Evolutionary conservation across 257 asterid species (phyloP), one percentile per base, ranked within the genome.

Genomic region (Plectranthus barbatus): DNA sequence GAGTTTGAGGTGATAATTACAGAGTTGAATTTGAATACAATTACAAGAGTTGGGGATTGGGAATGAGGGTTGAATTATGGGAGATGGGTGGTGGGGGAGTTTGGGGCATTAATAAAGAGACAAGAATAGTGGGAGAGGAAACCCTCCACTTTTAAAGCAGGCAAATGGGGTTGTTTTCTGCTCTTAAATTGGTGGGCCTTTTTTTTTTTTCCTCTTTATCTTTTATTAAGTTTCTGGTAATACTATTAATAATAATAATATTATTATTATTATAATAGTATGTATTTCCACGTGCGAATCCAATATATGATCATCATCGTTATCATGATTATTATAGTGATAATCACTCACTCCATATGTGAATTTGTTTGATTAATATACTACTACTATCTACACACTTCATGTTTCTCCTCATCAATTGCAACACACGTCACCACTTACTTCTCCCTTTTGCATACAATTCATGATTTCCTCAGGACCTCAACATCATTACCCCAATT

Each of bases 161-260:
- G 62, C 72, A 57, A 72, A 56, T 71, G 77, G 80, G 77, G 72
- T 37, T 71, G 77, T 72, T 71, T 62, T 58, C 73, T 51, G 14
- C 31, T 52, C 58, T 56, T 46, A 62, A 58, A 57, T 63, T 39
- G n/a, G 69, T 65, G 75, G 81, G 64, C 69, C 77, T 59, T 39
- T 21, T 40, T 33, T 26, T 76, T 39, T 21, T 40, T 33, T 26
- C 72, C 74, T 63, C 50, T 19, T 56, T 7, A 14, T 11, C 45
- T 36, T 36, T 44, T 29, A 0, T 24, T 11, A 7, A 13, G 8
- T 51, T 14, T 51, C 50, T n/a, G n/a, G n/a, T n/a, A n/a, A n/a
- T n/a, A n/a, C n/a, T n/a, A n/a, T n/a, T n/a, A n/a, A n/a, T n/a
- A n/a, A n/a, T n/a, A n/a, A n/a, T n/a, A n/a, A 5, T 46, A 45